A percentile compares a stretch with the other conserved stretches of the same genome.
Evolutionary conservation across 2,329 filamentous ascomycete species (phyloP).

Genomic region (Nigrospora sphaerica): DNA sequence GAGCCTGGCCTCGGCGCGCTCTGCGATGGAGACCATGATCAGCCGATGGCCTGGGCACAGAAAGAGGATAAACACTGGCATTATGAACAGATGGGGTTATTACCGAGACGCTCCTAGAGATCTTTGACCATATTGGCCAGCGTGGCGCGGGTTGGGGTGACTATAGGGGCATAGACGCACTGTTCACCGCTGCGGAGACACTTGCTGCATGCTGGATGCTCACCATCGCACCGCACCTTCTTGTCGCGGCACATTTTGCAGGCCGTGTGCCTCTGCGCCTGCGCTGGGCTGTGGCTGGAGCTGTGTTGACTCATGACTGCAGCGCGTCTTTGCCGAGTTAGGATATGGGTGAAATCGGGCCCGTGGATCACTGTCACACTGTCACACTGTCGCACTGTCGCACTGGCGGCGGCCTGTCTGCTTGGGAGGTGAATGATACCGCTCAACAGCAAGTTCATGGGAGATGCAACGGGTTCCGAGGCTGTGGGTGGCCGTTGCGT

Average conservation of each 20-base stretch:
- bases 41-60: too few species aligned
- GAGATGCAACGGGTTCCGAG: too few species aligned
- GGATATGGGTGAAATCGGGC: neutral
- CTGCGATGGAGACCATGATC: too few species aligned
- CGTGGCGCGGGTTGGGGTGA: neutral
- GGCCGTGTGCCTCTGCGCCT: neutral
- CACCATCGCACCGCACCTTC: neutral
- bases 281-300: neutral
- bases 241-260: neutral
- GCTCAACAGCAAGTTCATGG: too few species aligned
- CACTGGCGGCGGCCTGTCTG: too few species aligned
- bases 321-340: neutral
- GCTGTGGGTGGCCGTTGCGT: too few species aligned
- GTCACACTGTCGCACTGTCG: too few species aligned
- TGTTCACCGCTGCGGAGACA: neutral
- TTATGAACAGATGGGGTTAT: too few species aligned
- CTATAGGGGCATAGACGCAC: neutral
- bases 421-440: too few species aligned
- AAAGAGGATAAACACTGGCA: too few species aligned
- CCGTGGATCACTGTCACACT: too few species aligned
- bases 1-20: too few species aligned
- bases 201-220: neutral
- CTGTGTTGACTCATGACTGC: neutral
- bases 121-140: neutral
- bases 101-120: neutral